Percentiles rank a stretch among this genome's conserved stretches.
phyloP scores from a whole-genome alignment of 225 moss, liverwort and hornwort species.

The Asterella californica region DNA sequence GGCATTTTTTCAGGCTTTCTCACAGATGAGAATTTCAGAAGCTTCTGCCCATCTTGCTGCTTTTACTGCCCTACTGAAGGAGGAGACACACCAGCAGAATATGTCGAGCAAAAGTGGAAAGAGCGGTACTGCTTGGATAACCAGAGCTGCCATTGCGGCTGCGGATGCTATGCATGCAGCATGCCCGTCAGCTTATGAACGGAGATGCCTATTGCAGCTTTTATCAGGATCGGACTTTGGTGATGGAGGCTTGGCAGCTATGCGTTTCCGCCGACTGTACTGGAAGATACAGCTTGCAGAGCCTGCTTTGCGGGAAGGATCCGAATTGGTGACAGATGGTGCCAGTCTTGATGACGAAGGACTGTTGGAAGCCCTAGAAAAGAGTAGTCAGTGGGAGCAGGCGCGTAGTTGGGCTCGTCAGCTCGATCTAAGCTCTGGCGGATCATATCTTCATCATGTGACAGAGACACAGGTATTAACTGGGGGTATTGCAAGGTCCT shows the following conservation, averaged over 20 bases:
- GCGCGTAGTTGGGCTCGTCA: conserved; percentile 97
- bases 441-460: conserved; percentile 82
- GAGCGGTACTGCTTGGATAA: conserved; percentile 68
- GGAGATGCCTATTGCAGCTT: conserved; percentile 83
- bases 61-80: conserved; percentile 79
- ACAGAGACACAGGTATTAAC: conserved; percentile 75
- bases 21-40: conserved; percentile 96
- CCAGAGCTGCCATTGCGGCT: conserved; percentile 83
- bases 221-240: conserved; percentile 93
- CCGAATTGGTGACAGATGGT: conserved; percentile 52
- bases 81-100: conserved; percentile 57
- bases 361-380: conserved; percentile 75
- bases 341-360: conserved; percentile 77
- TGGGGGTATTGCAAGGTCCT: background rate
- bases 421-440: conserved; percentile 68
- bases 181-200: conserved; percentile 88
- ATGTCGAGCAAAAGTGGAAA: conserved; percentile 46
- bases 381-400: conserved; percentile 88
- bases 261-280: conserved; percentile 76
- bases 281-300: conserved; percentile 98
- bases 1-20: conserved; percentile 55
- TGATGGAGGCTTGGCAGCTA: conserved; percentile 87
- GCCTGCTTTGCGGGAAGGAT: conserved; percentile 71
- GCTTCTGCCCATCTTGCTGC: conserved; percentile 77
- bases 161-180: conserved; percentile 93